Base-by-base conservation (phyloP, 805 yeast genomes). In the Saccharomycopsis sp. region DNA sequence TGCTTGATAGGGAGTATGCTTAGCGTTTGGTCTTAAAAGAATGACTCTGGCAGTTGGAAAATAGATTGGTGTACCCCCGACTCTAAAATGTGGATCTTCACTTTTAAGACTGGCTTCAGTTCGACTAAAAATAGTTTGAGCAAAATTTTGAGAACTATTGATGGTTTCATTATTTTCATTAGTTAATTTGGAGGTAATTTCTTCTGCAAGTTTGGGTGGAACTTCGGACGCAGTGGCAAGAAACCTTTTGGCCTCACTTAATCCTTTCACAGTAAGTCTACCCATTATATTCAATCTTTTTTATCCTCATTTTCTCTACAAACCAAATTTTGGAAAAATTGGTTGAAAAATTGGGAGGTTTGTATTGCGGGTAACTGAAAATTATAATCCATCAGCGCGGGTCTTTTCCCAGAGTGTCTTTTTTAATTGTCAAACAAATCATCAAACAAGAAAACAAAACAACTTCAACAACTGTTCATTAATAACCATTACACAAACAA, bases 1-100 rank as follows among this genome's bases (percentile, higher is more conserved):
- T 37, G 97, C 97, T 61, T 87, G 96, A 63, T 83, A 88, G 36
- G 99, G 99, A 0, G 96, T 83, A 61, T 85, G 95, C 55, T 84
- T 84, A n/a, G 97, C 96, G 54, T 83, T 83, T 32, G 96, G 95
- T 56, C 95, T 73, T 47, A 92, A 63, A 25, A 89, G 66, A 37
- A 83, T 74, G 29, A 89, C 67, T 47, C 89, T 69, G 1, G 94
- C 95, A 47, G 76, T 76, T 25, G 98, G 98, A 59, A 89, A 83
- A 57, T 75, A 88, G 8, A 82, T 66, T 48, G 81, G 67, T 49
- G 71, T 75, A 4, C 74, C 79, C 52, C 98, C 98, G 5, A 82
- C 74, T 31, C 66, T 67, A 71, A 86, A 89, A 65, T 87, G 95
- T 2, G 95, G 79, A 49, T 68, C 67, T 31, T 79, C 86, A 39